Percentiles rank a stretch among this genome's conserved stretches.
phyloP scores from a whole-genome alignment of 352 stramenopile genomes.

The Saprolegnia diclina region DNA sequence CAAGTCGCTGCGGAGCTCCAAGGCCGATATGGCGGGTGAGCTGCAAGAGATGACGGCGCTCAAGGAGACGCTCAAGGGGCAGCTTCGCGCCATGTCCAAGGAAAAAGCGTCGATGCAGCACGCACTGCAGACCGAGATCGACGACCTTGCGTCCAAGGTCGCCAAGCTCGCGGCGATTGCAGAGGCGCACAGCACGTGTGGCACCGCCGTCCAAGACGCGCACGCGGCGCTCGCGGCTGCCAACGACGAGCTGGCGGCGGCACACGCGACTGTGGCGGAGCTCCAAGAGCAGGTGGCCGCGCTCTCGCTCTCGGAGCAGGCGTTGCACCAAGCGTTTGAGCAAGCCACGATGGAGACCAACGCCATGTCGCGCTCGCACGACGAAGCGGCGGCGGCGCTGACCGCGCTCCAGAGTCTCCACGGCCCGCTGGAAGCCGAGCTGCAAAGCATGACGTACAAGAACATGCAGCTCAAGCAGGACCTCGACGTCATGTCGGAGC shows the following conservation, averaged over 20 bases:
- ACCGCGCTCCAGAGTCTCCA: not conserved
- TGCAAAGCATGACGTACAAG: conserved; percentile 10
- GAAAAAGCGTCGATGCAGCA: not conserved
- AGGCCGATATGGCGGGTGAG: conserved; percentile 10
- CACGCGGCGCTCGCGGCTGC: not conserved
- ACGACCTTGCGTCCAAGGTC: not conserved
- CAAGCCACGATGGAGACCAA: conserved; percentile 7
- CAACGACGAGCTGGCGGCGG: not conserved
- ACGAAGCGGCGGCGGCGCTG: not conserved
- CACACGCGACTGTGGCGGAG: not conserved
- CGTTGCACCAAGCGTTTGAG: conserved; percentile 6
- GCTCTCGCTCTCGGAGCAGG: not conserved
- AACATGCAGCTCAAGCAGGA: conserved; percentile 7
- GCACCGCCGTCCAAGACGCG: conserved; percentile 5
- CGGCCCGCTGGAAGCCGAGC: conserved; percentile 2
- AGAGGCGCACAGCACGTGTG: not conserved
- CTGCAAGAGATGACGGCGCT: conserved; percentile 1
- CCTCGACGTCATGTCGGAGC: conserved; percentile 14
- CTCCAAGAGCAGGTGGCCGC: not conserved
- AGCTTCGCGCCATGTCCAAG: not conserved
- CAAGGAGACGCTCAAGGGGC: conserved; percentile 9
- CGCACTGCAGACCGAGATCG: not conserved
- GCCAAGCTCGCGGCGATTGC: not conserved
- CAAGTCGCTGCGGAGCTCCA: conserved; percentile 11
- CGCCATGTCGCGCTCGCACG: not conserved